A percentile compares a stretch with the other conserved stretches of the same genome.
phyloP scores from a whole-genome alignment of 805 yeast species.

The Lachancea sp. region DNA sequence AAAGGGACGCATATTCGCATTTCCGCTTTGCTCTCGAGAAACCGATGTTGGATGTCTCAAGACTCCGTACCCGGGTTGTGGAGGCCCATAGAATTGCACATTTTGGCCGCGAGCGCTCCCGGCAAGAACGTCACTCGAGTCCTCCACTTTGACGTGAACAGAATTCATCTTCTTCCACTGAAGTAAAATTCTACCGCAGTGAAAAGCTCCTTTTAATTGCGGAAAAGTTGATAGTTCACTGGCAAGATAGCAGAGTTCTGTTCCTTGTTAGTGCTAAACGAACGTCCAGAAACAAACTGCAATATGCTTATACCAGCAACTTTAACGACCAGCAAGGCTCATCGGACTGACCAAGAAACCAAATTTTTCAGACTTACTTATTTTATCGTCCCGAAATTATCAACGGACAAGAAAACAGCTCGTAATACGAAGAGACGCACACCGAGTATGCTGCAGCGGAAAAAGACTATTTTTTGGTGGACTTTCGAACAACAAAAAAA shows the following conservation, averaged over 20 bases:
- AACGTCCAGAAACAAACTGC: too few species aligned
- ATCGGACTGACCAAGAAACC: not conserved
- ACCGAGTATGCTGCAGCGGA: too few species aligned
- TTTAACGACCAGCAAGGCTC: not conserved
- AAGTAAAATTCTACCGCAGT: not conserved
- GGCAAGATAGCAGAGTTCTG: too few species aligned
- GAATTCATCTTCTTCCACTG: not conserved
- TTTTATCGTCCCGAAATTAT: not conserved
- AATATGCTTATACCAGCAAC: too few species aligned
- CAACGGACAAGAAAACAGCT: not conserved
- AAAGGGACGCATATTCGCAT: not conserved
- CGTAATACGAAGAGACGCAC: not conserved
- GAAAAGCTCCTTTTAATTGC: too few species aligned
- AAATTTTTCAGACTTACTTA: slow-evolving; percentile 1
- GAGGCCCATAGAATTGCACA: not conserved
- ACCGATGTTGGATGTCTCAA: not conserved
- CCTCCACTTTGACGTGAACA: not conserved
- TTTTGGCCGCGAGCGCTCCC: not conserved
- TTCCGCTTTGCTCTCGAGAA: not conserved
- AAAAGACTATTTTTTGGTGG: too few species aligned
- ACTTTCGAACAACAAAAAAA: too few species aligned
- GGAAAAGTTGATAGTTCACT: too few species aligned
- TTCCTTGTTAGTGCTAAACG: too few species aligned
- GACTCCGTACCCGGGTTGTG: not conserved
- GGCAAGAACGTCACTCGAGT: not conserved